Base-by-base conservation (phyloP, 176 grass and related monocot genomes). In the Sorghum bicolor region DNA sequence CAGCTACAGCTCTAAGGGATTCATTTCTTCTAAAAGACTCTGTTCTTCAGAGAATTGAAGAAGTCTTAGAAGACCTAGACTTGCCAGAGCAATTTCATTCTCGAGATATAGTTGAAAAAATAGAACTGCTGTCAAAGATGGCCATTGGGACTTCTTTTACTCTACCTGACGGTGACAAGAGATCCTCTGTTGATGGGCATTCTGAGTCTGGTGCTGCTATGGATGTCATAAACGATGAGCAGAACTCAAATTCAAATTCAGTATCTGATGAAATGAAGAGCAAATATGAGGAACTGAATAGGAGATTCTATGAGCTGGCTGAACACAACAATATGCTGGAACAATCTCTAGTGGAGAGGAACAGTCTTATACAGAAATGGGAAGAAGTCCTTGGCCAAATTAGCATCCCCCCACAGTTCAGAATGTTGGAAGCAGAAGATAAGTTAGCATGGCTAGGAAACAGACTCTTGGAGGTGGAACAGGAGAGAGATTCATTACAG, bases 271-370 rank as follows among this genome's bases (percentile, higher is more conserved):
- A 98, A 84, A 64, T 90, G 44, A 90, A 90, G 58, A 83, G 64
- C 74, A 95, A 91, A 86, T 98, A 95, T 80, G 91, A 92, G 72
- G 82, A 86, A 39, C 66, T 98, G 61, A 82, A 95, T 57, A 90
- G 91, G 85, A 98, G 85, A 76, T 98, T 98, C 75, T 95, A 90
- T 71, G 91, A 90, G 85, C 80, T 98, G 79, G 96, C 93, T 53
- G 96, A 98, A 82, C 96, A 98, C 39, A 98, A 95, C 75, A 92
- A 87, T 83, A 98, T 98, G 87, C 87, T 98, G 69, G 96, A 98
- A 86, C 96, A 98, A 67, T 98, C 93, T 88, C 85, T 98, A 80
- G 70, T 90, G 67, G 93, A 95, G 73, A 95, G 96, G 80, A 98
- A 98, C 67, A 84, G 32, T 90, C 85, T 95, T 91, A 83, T 98